These are phyloP conservation scores for Microsporum canis DNA, from an alignment of 2,329 filamentous ascomycete species.

Conservation along the genomic window DNA sequence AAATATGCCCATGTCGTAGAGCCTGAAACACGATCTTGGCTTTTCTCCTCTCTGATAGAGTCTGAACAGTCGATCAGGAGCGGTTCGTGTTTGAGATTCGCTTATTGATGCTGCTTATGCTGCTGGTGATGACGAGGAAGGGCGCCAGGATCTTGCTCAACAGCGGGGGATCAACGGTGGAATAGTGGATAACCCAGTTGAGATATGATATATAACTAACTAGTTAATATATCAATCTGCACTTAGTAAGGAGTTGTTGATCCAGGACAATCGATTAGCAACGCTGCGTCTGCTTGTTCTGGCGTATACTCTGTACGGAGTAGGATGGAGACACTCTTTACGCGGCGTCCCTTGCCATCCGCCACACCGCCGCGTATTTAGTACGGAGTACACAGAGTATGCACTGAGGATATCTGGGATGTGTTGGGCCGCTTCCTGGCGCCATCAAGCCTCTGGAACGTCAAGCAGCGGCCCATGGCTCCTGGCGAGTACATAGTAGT, in stretches of 20 bases:
- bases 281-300: background rate
- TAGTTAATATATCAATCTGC: background rate
- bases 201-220: background rate
- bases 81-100: background rate
- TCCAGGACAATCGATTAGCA: background rate
- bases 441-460: background rate
- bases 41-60: background rate
- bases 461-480: background rate
- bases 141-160: background rate
- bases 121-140: background rate
- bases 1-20: background rate
- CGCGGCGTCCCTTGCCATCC: background rate
- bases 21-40: conserved; percentile 1
- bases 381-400: background rate
- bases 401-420: background rate
- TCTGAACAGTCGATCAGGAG: conserved; percentile 1
- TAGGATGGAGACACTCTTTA: background rate
- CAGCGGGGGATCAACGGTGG: background rate
- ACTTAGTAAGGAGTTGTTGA: background rate
- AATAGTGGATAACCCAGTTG: background rate
- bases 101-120: background rate
- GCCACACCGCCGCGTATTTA: background rate
- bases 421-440: background rate
- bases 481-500: background rate
- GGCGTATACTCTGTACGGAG: background rate